Evolutionary conservation across 2,329 filamentous ascomycete genomes (phyloP), one percentile per base, ranked within the genome.

Genomic region (Colletotrichum graminicola): DNA sequence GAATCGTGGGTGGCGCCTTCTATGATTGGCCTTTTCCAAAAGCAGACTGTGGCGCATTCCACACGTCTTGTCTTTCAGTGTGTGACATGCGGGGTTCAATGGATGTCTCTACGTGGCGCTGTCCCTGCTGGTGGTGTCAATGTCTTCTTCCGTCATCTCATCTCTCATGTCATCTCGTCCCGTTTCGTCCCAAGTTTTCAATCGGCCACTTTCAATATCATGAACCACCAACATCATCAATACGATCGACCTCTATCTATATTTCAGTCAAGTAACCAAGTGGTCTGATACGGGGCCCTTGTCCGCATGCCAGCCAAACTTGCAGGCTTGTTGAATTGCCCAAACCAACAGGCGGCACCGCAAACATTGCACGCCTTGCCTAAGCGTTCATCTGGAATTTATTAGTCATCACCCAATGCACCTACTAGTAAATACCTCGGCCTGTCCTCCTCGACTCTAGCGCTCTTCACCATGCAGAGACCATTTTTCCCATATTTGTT

Each of bases 1-100:
- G 71, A 73, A 69, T 57, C 62, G 71, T 69, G 68, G 67, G 73
- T 71, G 63, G 62, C 54, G 66, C 47, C 51, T 32, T 34, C 43
- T 26, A 41, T 73, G 71, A 73, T 74, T 74, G 67, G 73, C 14
- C 56, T 39, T 59, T 32, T 34, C 62, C 59, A 47, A 43, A 59
- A 67, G 43, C 66, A 69, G 60, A 34, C 55, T 51, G 63, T 72
- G 63, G 67, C 67, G 71, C 67, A 47, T 54, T 47, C 43, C 34
- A 34, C 18, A 11, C 32, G 36, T 52, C 61, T 55, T 32, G 32
- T 62, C 41, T 41, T 60, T 69, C 18, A 18, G 49, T 45, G 61
- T 23, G 21, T 34, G 26, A n/a, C 12, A 26, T 18, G 54, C 34
- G 34, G n/a, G 57, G 57, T 23, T 49, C 57, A 29, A 43, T 61